Conservation (phyloP, 2,329 filamentous ascomycete species). For the Sclerotinia glacialis region DNA sequence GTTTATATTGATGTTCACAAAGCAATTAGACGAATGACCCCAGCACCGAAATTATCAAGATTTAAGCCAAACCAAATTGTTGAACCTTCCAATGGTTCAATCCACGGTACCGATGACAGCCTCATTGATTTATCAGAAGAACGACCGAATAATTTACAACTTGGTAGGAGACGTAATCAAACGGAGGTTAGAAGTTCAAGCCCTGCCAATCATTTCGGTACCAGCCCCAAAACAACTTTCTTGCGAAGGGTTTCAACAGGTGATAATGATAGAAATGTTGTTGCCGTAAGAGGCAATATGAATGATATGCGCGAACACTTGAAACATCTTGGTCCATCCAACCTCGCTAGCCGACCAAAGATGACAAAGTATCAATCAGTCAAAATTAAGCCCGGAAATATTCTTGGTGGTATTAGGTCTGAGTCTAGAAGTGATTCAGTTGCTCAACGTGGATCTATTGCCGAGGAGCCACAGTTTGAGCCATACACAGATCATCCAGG, state of each 20-base stretch:
- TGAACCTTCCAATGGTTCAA: conserved; percentile 41
- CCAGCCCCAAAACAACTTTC: conserved; percentile 49
- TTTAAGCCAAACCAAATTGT: conserved; percentile 57
- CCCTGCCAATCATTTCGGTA: conserved; percentile 28
- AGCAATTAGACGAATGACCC: conserved; percentile 71
- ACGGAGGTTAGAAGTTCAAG: conserved; percentile 26
- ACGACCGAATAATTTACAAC: conserved; percentile 24
- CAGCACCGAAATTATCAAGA: conserved; percentile 63
- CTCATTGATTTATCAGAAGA: conserved; percentile 48
- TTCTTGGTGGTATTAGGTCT: conserved; percentile 19
- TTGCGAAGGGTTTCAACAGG: conserved; percentile 54
- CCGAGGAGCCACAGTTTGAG: conserved; percentile 43
- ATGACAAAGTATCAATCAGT: conserved; percentile 61
- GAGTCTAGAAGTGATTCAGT: conserved; percentile 41
- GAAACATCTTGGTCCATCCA: conserved; percentile 64
- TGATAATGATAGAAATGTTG: conserved; percentile 52
- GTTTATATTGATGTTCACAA: conserved; percentile 99
- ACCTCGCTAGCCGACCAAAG: conserved; percentile 62
- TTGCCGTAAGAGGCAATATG: conserved; percentile 59
- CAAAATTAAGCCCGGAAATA: conserved; percentile 58
- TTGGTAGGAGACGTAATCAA: conserved; percentile 23
- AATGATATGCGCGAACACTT: conserved; percentile 63
- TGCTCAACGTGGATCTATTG: conserved; percentile 42
- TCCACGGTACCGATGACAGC: conserved; percentile 39
- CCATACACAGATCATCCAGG: conserved; percentile 39